Evolutionary conservation across 768 basidiomycete species (phyloP), one percentile per base, ranked within the genome.

Genomic region (Chiua virens): DNA sequence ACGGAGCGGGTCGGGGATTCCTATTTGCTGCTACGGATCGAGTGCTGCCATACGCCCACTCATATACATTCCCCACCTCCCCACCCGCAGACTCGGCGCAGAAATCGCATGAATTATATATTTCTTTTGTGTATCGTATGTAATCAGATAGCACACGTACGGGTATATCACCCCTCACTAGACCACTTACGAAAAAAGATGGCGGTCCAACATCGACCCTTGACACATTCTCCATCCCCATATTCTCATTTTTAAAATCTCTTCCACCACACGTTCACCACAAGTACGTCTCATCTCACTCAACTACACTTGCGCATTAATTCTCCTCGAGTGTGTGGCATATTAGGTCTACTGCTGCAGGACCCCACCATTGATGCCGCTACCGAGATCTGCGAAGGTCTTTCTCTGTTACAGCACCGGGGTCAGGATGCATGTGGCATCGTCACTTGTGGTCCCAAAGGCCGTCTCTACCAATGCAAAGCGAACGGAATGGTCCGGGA

Each of bases 401-500:
- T 99, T n/a, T 89, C 94, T 21, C 76, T 99, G 36, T 77, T 99
- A 5, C 97, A 99, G 69, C 97, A 99, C 65, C 80, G 96, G 58
- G 97, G 96, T 13, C 96, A 99, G 70, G 97, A 99, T 77, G 97
- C 97, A 0, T 96, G 94, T 58, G 97, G 97, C 32, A 87, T 98
- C 62, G 86, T 99, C 52, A 99, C 97, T 30, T 95, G 97, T 68
- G 97, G 94, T 4, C 83, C 85, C 5, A 93, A 92, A 66, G 97
- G 97, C 23, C 85, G 94, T 39, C 89, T 99, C 66, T 98, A 89
- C 70, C 97, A 99, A 68, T 95, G 93, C 79, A 99, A 99, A 72
- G 92, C 93, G 23, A 99, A 98, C 65, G 97, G 97, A 39, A 98
- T 99, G 97, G 96, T 99, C 60, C 80, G 95, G 45, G 97, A 99